A percentile compares a stretch with the other conserved stretches of the same genome.
phyloP scores from a whole-genome alignment of 768 basidiomycete genomes.

The Boletus tomentosulus region DNA sequence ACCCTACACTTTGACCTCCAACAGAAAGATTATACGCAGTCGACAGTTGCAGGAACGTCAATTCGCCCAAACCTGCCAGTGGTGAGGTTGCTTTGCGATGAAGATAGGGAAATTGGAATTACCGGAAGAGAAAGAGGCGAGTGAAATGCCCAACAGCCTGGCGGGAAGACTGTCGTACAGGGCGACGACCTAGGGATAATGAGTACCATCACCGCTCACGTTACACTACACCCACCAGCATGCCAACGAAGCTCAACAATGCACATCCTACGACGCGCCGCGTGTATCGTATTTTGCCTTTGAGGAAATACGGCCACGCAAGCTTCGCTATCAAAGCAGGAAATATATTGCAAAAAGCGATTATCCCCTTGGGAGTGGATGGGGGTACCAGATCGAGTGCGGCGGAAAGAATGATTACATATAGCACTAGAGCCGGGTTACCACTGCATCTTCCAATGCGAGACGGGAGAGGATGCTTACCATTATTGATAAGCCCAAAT shows the following conservation, averaged over 20 bases:
- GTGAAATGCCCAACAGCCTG: conserved; percentile 72
- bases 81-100: conserved; percentile 2
- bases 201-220: neutral
- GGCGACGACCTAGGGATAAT: conserved; percentile 64
- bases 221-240: conserved; percentile 60
- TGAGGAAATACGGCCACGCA: conserved; percentile 88
- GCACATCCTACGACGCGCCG: conserved; percentile 75
- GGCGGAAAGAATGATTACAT: conserved; percentile 95
- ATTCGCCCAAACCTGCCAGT: conserved; percentile 78
- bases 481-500: conserved; percentile 92
- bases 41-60: conserved; percentile 93
- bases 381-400: conserved; percentile 92
- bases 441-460: neutral
- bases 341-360: conserved; percentile 92
- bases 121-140: conserved; percentile 90
- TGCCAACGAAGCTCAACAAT: conserved; percentile 70
- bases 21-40: conserved; percentile 73
- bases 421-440: conserved; percentile 55
- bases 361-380: conserved; percentile 89
- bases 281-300: conserved; percentile 79
- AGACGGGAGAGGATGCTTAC: conserved; percentile 33
- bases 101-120: conserved; percentile 3
- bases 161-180: conserved; percentile 59
- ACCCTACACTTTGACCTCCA: conserved; percentile 81
- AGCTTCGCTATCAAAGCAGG: conserved; percentile 85